These are phyloP conservation scores for Colletotrichum plurivorum DNA, from an alignment of 2,329 filamentous ascomycete genomes.

Conservation along the genomic window DNA sequence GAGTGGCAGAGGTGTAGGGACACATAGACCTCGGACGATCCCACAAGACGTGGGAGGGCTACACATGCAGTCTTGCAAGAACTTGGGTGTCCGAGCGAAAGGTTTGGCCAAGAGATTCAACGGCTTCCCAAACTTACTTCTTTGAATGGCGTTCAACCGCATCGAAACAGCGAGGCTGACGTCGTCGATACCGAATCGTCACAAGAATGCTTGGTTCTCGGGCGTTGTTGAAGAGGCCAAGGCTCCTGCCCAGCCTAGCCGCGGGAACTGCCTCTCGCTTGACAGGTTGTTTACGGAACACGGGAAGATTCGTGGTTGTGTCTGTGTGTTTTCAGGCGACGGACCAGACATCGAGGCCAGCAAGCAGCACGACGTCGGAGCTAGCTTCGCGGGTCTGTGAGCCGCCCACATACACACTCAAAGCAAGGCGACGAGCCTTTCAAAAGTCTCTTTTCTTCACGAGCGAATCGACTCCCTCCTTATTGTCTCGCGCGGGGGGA, in stretches of 20 bases:
- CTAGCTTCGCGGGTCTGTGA: not conserved
- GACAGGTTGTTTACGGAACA: not conserved
- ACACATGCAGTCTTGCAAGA: not conserved
- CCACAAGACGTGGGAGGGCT: not conserved
- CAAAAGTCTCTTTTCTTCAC: not conserved
- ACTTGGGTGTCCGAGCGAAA: slow-evolving; percentile 9
- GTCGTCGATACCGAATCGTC: not conserved
- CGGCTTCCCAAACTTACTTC: not conserved
- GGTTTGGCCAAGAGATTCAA: slow-evolving; percentile 21
- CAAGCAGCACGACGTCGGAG: not conserved
- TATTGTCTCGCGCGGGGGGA: not conserved
- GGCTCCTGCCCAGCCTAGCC: not conserved
- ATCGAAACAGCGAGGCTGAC: slow-evolving; percentile 1
- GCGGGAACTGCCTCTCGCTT: not conserved
- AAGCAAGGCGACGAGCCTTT: not conserved
- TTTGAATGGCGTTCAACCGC: not conserved
- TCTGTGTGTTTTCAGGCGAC: not conserved
- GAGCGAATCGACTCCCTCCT: not conserved
- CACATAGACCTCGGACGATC: not conserved
- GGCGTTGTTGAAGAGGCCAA: not conserved
- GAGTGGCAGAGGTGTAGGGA: not conserved
- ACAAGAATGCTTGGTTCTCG: not conserved
- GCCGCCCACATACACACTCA: not conserved
- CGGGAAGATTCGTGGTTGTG: not conserved
- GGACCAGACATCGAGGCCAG: not conserved